Conservation (phyloP, 306 rosid species). For the Fagus crenata region DNA sequence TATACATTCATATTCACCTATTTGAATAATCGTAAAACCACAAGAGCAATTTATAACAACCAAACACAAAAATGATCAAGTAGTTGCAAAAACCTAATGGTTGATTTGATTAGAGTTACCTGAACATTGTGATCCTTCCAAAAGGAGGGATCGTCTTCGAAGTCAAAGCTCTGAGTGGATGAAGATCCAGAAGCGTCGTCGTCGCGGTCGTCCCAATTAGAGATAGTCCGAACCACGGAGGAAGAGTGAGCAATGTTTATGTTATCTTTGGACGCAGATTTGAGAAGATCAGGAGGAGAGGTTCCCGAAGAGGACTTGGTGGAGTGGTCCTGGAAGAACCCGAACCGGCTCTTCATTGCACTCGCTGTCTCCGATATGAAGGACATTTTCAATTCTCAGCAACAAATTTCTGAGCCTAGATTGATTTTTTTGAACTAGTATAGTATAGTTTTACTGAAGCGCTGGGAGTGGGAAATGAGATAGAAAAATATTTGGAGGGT, state of each 20-base stretch:
- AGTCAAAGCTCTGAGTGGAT: conserved; percentile 64
- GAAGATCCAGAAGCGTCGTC: conserved; percentile 42
- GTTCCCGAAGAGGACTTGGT: conserved; percentile 26
- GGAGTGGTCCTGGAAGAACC: conserved; percentile 64
- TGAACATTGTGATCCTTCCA: conserved; percentile 98
- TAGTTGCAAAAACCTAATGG: too few species aligned
- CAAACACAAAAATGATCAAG: background rate
- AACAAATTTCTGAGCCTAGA: background rate
- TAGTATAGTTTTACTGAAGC: background rate
- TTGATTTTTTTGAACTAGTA: background rate
- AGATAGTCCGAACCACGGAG: conserved; percentile 54
- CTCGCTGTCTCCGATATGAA: conserved; percentile 81
- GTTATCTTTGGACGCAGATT: conserved; percentile 55
- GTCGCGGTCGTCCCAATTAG: conserved; percentile 44
- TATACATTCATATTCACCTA: too few species aligned
- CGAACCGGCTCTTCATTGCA: conserved; percentile 80
- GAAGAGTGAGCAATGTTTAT: conserved; percentile 30
- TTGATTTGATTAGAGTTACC: conserved; percentile 37
- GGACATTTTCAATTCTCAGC: conserved; percentile 45
- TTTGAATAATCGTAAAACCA: too few species aligned
- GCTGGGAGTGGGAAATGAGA: background rate
- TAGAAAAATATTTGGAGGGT: background rate
- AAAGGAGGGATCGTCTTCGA: conserved; percentile 81
- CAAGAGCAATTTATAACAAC: too few species aligned
- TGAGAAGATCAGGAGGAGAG: conserved; percentile 50